phyloP scores from a whole-genome alignment of 108 stramenopile genomes.

The Chaetoceros tenuissimus region DNA sequence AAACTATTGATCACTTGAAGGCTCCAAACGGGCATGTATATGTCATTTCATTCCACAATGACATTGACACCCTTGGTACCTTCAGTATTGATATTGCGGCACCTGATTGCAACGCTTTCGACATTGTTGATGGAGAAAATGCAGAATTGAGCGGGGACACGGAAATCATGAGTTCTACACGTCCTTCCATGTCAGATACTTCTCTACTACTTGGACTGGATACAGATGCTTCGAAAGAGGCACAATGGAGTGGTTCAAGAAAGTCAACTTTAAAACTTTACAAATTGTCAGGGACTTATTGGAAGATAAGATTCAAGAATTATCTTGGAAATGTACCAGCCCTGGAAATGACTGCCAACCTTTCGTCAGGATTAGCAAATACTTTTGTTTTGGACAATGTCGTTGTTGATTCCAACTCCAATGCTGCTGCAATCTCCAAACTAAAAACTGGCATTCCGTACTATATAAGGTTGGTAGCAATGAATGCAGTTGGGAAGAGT shows the following conservation, averaged over 20 bases:
- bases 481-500: conserved; percentile 34
- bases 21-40: conserved; percentile 67
- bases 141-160: too few relatives aligned
- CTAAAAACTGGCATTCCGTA: conserved; percentile 47
- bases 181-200: too few relatives aligned
- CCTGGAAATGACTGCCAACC: too few relatives aligned
- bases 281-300: too few relatives aligned
- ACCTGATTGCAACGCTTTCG: conserved; percentile 24
- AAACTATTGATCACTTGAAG: conserved; percentile 24
- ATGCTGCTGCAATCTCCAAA: conserved; percentile 16
- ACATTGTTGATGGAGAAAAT: conserved; percentile 15
- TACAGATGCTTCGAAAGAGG: too few relatives aligned
- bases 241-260: too few relatives aligned
- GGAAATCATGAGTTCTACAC: too few relatives aligned
- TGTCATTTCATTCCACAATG: conserved; percentile 40
- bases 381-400: conserved; percentile 25
- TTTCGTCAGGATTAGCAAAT: too few relatives aligned
- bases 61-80: conserved; percentile 15
- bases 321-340: too few relatives aligned
- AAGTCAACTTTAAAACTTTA: too few relatives aligned
- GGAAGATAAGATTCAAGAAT: too few relatives aligned
- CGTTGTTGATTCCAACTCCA: conserved; percentile 27
- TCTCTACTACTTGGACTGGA: too few relatives aligned
- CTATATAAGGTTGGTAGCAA: conserved; percentile 32
- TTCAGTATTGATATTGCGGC: conserved; percentile 20